phyloP scores from a whole-genome alignment of 345 rosid genomes.

The Eucalyptus curtisii region DNA sequence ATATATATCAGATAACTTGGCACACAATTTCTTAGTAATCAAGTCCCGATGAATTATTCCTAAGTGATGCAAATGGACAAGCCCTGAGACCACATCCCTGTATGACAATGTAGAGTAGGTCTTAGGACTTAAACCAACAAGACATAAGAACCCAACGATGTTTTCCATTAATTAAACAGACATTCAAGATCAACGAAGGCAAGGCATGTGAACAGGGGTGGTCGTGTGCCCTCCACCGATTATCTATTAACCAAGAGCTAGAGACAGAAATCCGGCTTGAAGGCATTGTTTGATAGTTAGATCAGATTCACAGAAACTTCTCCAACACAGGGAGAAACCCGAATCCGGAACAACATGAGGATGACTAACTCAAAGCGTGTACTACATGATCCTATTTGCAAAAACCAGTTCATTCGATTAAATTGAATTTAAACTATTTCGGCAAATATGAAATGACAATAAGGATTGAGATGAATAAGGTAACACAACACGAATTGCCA shows the following conservation, averaged over 20 bases:
- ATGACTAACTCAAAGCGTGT: neutral
- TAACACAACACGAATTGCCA: neutral
- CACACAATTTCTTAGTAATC: constrained; percentile 55
- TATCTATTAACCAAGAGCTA: neutral
- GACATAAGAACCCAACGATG: neutral
- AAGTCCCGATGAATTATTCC: constrained; percentile 87
- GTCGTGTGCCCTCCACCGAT: neutral
- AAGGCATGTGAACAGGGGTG: constrained; percentile 33
- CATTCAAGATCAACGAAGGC: constrained; percentile 43
- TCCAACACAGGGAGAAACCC: neutral
- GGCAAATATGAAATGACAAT: neutral
- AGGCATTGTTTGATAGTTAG: neutral
- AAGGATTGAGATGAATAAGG: neutral
- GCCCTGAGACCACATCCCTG: constrained; percentile 84
- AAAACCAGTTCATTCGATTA: neutral
- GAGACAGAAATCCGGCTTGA: neutral
- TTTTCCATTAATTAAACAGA: neutral
- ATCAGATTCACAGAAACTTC: neutral
- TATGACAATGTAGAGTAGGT: neutral
- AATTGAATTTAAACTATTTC: neutral
- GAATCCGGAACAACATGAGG: neutral
- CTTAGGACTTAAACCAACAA: neutral
- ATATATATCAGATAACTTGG: constrained; percentile 91
- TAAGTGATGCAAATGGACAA: constrained; percentile 75
- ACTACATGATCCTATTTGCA: neutral